Percentiles rank a stretch among this genome's conserved stretches.
Conservation (phyloP, 257 asterid genomes). For the Solanum bulbocastanum region DNA sequence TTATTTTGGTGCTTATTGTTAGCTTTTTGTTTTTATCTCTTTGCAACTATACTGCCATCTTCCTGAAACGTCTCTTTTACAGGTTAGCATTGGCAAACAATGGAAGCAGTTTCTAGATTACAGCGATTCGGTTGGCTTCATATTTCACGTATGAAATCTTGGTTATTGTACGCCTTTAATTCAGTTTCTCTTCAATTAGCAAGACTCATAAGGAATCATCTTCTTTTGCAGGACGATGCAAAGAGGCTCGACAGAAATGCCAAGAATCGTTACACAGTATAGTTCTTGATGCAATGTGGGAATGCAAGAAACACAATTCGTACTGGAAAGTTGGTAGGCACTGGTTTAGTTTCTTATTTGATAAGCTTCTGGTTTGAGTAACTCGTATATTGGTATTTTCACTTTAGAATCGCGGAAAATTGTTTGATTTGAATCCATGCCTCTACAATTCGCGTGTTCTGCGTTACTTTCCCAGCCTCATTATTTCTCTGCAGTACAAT, state of each 20-base stretch:
- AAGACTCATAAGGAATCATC: background rate
- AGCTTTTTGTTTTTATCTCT: background rate
- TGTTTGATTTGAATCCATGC: background rate
- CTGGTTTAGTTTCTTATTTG: background rate
- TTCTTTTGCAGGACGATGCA: slow-evolving; percentile 57
- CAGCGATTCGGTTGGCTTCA: slow-evolving; percentile 58
- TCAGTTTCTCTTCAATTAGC: background rate
- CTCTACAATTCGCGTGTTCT: background rate
- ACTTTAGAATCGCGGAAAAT: background rate
- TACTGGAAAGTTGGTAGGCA: background rate
- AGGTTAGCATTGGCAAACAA: slow-evolving; percentile 84
- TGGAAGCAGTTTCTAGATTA: slow-evolving; percentile 87
- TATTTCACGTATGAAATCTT: slow-evolving; percentile 51
- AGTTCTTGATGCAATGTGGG: slow-evolving; percentile 4
- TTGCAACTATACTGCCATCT: background rate
- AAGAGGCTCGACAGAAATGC: slow-evolving; percentile 43
- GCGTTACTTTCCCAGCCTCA: background rate
- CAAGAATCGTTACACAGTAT: slow-evolving; percentile 47
- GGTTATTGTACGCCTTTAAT: background rate
- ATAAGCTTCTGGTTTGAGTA: background rate
- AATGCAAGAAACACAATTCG: background rate
- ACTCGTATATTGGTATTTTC: background rate
- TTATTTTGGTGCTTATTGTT: background rate
- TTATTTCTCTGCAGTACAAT: background rate
- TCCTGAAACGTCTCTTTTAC: slow-evolving; percentile 4